Base-by-base conservation (phyloP, 768 basidiomycete genomes). In the Rhodotorula graminis region DNA sequence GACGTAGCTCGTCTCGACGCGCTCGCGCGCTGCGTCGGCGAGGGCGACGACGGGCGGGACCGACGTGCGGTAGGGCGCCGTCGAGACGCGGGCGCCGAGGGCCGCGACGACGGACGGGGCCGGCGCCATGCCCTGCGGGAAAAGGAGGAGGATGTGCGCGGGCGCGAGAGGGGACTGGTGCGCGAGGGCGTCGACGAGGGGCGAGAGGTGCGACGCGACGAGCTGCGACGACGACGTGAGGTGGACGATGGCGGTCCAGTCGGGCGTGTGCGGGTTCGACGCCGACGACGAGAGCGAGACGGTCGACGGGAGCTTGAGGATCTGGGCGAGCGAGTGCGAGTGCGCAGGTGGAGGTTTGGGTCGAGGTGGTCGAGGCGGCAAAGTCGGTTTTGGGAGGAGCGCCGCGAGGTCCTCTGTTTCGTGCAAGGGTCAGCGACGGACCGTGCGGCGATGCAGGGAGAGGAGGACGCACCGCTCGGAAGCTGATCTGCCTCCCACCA, bases 231-330 rank as follows among this genome's bases (percentile, higher is more conserved):
- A 62, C 1, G 73, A 75, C 27, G 69, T 59, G 11, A 75, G 64
- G 67, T 75, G 70, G 2, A 75, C 40, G 40, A 75, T 1, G 47
- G 63, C 73, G 50, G 70, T 69, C 61, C 57, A 75, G 27, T 19
- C 44, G 18, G 60, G 29, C 18, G 44, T 3, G 44, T 46, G 44
- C 44, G 60, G 23, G 44, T 2, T n/a, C 5, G 42, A 60, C 12
- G 27, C 9, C 4, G 58, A 60, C 12, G 27, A 31, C 4, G 58
- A 31, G 47, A 50, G n/a, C 29, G 50, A 47, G 9, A 23, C 23
- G n/a, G 74, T 52, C 8, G 74, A 70, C 18, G 74, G 69, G 12
- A 76, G 62, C 18, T 58, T 59, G 19, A 71, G 60, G n/a, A 76
- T 49, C 55, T 72, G 65, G 6, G 68, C 3, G 53, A 72, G 71